A percentile compares a stretch with the other conserved stretches of the same genome.
These are phyloP conservation scores for Plicaturopsis crispa DNA, from an alignment of 768 basidiomycete species.

Conservation along the genomic window DNA sequence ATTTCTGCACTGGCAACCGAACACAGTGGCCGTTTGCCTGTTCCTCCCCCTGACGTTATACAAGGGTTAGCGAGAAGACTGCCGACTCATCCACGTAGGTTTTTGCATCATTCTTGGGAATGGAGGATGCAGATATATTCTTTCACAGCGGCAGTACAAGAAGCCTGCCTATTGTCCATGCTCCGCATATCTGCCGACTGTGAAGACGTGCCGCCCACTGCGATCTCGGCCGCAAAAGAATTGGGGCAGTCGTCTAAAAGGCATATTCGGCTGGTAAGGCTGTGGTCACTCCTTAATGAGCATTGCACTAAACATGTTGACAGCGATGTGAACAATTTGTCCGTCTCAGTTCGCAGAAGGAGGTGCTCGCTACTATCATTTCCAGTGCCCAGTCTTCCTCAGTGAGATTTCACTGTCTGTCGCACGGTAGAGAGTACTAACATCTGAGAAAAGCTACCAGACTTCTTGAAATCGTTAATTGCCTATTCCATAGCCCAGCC, in stretches of 20 bases:
- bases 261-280: constrained; percentile 53
- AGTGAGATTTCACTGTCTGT: constrained; percentile 42
- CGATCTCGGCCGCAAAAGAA: constrained; percentile 32
- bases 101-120: constrained; percentile 8
- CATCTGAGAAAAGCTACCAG: constrained; percentile 67
- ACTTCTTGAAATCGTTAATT: constrained; percentile 46
- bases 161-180: constrained; percentile 67
- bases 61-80: constrained; percentile 36
- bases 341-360: constrained; percentile 34
- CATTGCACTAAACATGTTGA: constrained; percentile 1
- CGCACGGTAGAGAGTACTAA: too few relatives aligned
- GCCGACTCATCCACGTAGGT: constrained; percentile 34
- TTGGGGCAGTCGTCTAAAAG: constrained; percentile 37
- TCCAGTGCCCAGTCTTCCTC: constrained; percentile 44
- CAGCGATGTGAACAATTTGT: constrained; percentile 72
- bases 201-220: constrained; percentile 40
- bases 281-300: too few relatives aligned
- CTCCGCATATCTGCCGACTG: constrained; percentile 56
- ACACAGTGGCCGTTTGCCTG: constrained; percentile 42
- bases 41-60: constrained; percentile 42
- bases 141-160: constrained; percentile 57
- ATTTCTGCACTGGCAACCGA: constrained; percentile 62
- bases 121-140: background rate
- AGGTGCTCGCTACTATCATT: constrained; percentile 38
- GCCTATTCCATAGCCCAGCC: background rate